These are phyloP conservation scores for Neofusicoccum sp. DNA, from an alignment of 2,329 filamentous ascomycete species.

Conservation along the genomic window DNA sequence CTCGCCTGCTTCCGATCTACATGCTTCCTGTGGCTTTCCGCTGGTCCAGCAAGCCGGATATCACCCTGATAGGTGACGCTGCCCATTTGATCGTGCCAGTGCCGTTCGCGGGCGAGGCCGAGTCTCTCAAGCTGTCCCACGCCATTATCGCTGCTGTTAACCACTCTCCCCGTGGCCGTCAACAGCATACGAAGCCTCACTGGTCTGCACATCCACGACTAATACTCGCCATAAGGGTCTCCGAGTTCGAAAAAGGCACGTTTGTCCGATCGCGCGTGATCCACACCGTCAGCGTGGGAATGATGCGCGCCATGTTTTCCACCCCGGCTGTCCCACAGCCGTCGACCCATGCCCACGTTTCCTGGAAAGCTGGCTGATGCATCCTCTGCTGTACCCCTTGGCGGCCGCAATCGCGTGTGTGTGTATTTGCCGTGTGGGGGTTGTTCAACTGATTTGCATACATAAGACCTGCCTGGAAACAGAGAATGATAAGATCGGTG, in stretches of 20 bases:
- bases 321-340: conserved; percentile 49
- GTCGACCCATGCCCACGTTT: conserved; percentile 43
- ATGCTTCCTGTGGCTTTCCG: conserved; percentile 43
- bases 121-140: conserved; percentile 37
- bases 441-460: conserved; percentile 19
- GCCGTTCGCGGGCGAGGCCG: conserved; percentile 40
- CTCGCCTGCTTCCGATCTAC: conserved; percentile 32
- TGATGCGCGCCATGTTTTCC: conserved; percentile 53
- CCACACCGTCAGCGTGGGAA: conserved; percentile 44
- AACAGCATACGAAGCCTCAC: not conserved
- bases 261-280: conserved; percentile 35
- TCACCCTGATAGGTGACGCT: conserved; percentile 47
- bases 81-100: conserved; percentile 45
- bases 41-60: conserved; percentile 40
- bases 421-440: conserved; percentile 28
- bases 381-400: conserved; percentile 24
- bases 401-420: conserved; percentile 26
- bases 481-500: not conserved
- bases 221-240: conserved; percentile 32
- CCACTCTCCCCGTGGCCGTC: not conserved
- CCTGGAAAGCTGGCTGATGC: not conserved
- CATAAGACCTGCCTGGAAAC: no score
- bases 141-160: conserved; percentile 34
- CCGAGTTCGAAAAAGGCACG: conserved; percentile 42
- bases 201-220: not conserved